These are phyloP conservation scores for Starmera pachycereana DNA, from an alignment of 805 yeast genomes.

Conservation along the genomic window DNA sequence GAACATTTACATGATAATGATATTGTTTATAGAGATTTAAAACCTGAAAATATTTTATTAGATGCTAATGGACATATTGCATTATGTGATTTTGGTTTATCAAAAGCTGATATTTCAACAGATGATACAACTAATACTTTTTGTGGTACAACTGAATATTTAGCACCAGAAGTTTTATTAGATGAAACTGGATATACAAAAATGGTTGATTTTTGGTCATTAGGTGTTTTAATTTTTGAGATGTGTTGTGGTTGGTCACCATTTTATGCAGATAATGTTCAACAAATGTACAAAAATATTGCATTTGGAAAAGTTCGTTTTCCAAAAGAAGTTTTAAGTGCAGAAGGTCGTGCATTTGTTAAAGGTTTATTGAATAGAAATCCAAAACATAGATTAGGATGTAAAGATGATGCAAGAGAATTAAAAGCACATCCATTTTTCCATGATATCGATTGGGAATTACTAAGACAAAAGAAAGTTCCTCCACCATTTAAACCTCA, in stretches of 20 bases:
- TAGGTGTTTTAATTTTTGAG: constrained; percentile 93
- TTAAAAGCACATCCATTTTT: constrained; percentile 88
- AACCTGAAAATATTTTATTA: constrained; percentile 90
- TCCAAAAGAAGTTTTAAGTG: constrained; percentile 88
- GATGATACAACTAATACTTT: constrained; percentile 90
- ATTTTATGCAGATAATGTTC: constrained; percentile 94
- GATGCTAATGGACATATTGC: constrained; percentile 98
- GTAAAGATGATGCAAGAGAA: constrained; percentile 86
- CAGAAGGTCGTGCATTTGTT: constrained; percentile 92
- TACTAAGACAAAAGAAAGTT: constrained; percentile 64
- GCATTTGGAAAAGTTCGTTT: constrained; percentile 97
- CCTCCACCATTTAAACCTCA: constrained; percentile 98
- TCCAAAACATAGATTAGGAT: constrained; percentile 91
- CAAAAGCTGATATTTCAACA: constrained; percentile 81
- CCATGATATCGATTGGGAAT: constrained; percentile 83
- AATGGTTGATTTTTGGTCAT: constrained; percentile 98
- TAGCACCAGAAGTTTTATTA: constrained; percentile 92
- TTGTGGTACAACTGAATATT: constrained; percentile 96
- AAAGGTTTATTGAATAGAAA: constrained; percentile 92
- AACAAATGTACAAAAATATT: constrained; percentile 97
- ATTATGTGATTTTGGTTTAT: constrained; percentile 91
- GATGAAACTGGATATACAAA: constrained; percentile 96
- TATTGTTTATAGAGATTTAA: constrained; percentile 91
- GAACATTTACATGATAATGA: constrained; percentile 94
- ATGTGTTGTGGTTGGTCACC: constrained; percentile 99